Percentiles rank a stretch among this genome's conserved stretches.
Conservation (phyloP, 306 rosid species). For the Luffa acutangula region DNA sequence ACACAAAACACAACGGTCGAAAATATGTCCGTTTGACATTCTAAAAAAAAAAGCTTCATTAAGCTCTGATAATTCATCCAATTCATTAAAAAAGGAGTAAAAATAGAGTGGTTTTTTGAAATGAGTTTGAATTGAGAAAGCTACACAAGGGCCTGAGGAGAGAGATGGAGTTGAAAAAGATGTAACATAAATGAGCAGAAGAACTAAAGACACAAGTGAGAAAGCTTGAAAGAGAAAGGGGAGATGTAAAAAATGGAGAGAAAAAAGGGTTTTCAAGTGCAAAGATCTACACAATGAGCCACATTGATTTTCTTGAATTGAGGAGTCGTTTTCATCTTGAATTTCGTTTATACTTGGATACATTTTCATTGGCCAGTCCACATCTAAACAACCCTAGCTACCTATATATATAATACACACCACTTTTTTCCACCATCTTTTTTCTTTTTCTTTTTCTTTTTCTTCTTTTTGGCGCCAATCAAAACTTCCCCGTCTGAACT, state of each 20-base stretch:
- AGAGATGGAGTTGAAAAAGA: slow-evolving; percentile 6
- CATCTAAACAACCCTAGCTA: not conserved
- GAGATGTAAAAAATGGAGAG: not conserved
- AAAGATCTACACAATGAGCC: slow-evolving; percentile 3
- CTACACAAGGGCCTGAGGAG: not conserved
- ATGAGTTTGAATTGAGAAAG: not conserved
- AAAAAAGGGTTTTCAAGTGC: not conserved
- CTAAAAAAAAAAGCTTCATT: no score
- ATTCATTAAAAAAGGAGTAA: no score
- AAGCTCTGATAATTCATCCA: not conserved
- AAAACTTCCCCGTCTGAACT: not conserved
- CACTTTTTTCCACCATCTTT: not conserved
- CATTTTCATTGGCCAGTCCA: not conserved
- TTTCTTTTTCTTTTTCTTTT: not conserved
- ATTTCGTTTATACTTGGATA: not conserved
- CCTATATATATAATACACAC: not conserved
- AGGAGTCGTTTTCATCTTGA: slow-evolving; percentile 8
- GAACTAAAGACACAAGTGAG: not conserved
- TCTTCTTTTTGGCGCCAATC: not conserved
- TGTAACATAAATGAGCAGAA: not conserved
- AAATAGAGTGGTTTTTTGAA: not conserved
- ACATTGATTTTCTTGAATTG: slow-evolving; percentile 3
- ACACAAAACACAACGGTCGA: not conserved
- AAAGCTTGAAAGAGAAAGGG: slow-evolving; percentile 1
- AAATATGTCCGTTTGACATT: no score